Percentiles rank a stretch among this genome's conserved stretches.
Evolutionary conservation across 2,329 filamentous ascomycete species (phyloP).

Genomic region (Fusarium heterosporum): DNA sequence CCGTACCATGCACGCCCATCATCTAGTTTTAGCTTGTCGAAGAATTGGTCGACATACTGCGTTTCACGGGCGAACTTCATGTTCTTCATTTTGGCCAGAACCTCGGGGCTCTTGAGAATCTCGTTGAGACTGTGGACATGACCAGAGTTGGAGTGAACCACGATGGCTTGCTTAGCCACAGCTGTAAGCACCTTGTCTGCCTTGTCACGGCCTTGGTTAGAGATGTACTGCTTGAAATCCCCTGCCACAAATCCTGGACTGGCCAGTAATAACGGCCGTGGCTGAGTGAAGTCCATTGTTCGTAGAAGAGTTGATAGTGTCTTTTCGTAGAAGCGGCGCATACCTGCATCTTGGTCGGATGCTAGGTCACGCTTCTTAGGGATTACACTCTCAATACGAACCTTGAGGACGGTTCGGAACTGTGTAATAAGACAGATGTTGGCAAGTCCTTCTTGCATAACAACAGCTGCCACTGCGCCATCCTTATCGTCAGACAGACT

Average conservation of each 20-base stretch:
- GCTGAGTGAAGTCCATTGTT: conserved; percentile 78
- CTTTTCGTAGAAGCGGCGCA: conserved; percentile 80
- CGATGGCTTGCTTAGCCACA: conserved; percentile 71
- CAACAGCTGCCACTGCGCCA: conserved; percentile 87
- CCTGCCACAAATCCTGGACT: conserved; percentile 89
- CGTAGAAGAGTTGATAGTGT: conserved; percentile 80
- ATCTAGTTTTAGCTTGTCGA: conserved; percentile 80
- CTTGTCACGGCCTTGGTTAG: conserved; percentile 67
- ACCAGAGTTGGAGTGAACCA: conserved; percentile 87
- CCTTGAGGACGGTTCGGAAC: conserved; percentile 79
- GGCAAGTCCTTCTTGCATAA: conserved; percentile 90
- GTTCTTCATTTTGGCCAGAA: conserved; percentile 81
- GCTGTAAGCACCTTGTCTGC: conserved; percentile 76
- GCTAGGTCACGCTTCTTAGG: conserved; percentile 75
- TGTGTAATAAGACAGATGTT: conserved; percentile 87
- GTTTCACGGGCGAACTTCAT: conserved; percentile 91
- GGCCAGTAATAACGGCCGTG: conserved; percentile 82
- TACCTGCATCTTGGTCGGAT: conserved; percentile 75
- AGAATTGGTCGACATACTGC: conserved; percentile 85
- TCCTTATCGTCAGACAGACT: conserved; percentile 82
- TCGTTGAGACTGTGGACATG: conserved; percentile 90
- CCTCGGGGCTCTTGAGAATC: conserved; percentile 83
- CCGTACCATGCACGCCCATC: conserved; percentile 95
- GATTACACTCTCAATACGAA: conserved; percentile 70
- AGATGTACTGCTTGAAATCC: conserved; percentile 80